These are phyloP conservation scores for Amanita pseudoporphyria DNA, from an alignment of 768 basidiomycete species.

Conservation along the genomic window DNA sequence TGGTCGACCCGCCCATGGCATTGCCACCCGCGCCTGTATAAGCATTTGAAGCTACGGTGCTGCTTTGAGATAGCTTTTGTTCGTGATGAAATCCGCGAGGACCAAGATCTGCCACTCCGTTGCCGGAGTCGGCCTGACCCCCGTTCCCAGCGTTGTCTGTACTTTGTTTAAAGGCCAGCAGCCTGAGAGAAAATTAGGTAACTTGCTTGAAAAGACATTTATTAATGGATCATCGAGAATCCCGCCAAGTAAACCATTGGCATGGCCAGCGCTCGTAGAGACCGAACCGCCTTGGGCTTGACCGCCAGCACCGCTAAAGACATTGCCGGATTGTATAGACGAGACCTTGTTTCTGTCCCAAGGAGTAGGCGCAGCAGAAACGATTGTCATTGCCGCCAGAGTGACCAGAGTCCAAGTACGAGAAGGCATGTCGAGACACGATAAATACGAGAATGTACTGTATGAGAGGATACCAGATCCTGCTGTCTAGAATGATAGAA, in stretches of 20 bases:
- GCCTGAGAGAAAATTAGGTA: conserved; percentile 9
- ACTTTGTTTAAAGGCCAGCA: not conserved
- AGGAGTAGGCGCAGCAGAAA: conserved; percentile 17
- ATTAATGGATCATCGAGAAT: conserved; percentile 2
- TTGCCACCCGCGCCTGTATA: conserved; percentile 20
- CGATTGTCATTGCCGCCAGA: conserved; percentile 7
- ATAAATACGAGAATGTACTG: conserved; percentile 15
- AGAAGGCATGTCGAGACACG: conserved; percentile 14
- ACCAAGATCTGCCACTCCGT: conserved; percentile 8
- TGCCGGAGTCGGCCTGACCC: conserved; percentile 24
- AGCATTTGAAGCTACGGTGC: not conserved
- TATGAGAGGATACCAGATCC: conserved; percentile 15
- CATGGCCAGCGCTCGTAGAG: not conserved
- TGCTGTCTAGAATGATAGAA: conserved; percentile 8
- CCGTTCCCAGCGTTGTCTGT: conserved; percentile 21
- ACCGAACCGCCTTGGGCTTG: conserved; percentile 24
- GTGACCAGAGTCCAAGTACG: conserved; percentile 10
- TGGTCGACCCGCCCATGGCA: conserved; percentile 26
- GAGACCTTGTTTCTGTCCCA: conserved; percentile 17
- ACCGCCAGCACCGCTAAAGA: conserved; percentile 25
- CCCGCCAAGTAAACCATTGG: conserved; percentile 8
- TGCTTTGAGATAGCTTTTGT: not conserved
- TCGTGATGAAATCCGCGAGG: not conserved
- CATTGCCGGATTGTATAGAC: conserved; percentile 12
- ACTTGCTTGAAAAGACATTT: not conserved